phyloP scores from a whole-genome alignment of 345 rosid genomes.

The Gossypium raimondii region DNA sequence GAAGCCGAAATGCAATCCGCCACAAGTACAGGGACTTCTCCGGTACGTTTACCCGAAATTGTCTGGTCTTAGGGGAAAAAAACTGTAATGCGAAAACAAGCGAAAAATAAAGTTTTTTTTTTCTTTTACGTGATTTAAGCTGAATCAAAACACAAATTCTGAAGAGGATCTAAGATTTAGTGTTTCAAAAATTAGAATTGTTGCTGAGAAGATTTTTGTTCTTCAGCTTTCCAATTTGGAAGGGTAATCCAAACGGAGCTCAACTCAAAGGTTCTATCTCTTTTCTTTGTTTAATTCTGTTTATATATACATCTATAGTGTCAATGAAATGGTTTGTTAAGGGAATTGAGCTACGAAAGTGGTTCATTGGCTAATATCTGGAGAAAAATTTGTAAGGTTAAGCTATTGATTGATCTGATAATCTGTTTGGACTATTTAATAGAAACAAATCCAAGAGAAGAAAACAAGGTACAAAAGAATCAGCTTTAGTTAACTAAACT shows the following conservation, averaged over 20 bases:
- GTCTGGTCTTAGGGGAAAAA: neutral
- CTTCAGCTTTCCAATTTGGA: constrained; percentile 6
- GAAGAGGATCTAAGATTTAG: neutral
- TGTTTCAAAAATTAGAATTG: neutral
- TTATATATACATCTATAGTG: neutral
- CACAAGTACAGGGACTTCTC: too few species aligned
- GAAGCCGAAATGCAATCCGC: too few species aligned
- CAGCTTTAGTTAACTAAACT: neutral
- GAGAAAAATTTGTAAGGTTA: neutral
- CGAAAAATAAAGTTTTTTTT: neutral
- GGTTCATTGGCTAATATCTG: neutral
- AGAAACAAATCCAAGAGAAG: too few species aligned
- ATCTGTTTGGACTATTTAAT: too few species aligned
- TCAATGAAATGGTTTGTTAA: neutral
- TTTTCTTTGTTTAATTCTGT: neutral
- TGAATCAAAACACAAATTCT: neutral
- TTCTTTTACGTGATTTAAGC: neutral
- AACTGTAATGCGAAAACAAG: neutral
- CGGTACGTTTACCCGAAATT: too few species aligned
- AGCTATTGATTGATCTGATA: neutral
- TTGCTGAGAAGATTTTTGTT: neutral
- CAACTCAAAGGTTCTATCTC: constrained; percentile 13
- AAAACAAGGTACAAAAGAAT: neutral
- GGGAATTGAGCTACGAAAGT: neutral
- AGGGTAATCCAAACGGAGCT: neutral